phyloP scores from a whole-genome alignment of 345 rosid species.

The Lepidium africanum region DNA sequence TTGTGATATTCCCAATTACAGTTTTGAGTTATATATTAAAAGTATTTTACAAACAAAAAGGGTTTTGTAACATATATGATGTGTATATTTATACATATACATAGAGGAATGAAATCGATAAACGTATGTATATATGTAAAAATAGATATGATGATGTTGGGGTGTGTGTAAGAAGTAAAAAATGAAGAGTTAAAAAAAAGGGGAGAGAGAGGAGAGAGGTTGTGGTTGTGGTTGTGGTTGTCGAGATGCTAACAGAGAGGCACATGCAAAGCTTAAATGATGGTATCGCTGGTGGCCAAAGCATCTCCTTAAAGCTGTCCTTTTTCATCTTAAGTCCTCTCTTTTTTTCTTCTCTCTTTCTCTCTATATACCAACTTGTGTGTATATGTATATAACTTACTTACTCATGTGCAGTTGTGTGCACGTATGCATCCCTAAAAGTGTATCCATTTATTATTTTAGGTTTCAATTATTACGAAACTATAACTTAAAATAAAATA shows the following conservation, averaged over 20 bases:
- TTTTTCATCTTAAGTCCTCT: conserved; percentile 18
- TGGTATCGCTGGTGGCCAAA: conserved; percentile 32
- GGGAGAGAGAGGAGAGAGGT: conserved; percentile 4
- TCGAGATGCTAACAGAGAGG: conserved; percentile 36
- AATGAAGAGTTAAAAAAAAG: conserved; percentile 27
- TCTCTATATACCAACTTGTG: background rate
- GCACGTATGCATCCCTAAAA: conserved; percentile 24
- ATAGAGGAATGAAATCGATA: conserved; percentile 4
- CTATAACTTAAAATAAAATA: no score
- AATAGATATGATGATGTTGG: conserved; percentile 24
- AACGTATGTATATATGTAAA: background rate
- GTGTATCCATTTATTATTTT: background rate
- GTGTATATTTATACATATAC: background rate
- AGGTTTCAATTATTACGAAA: no score
- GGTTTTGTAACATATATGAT: background rate
- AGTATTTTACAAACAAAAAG: no score
- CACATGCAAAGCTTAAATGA: conserved; percentile 39
- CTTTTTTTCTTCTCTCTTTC: background rate
- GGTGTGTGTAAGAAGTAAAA: conserved; percentile 28
- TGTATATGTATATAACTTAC: background rate
- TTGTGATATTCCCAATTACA: no score
- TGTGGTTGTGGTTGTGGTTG: conserved; percentile 30
- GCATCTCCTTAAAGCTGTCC: conserved; percentile 35
- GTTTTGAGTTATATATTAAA: no score
- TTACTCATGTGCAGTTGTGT: conserved; percentile 3